A percentile compares a stretch with the other conserved stretches of the same genome.
Conservation (phyloP, 352 stramenopile genomes). For the Sclerospora graminicola region DNA sequence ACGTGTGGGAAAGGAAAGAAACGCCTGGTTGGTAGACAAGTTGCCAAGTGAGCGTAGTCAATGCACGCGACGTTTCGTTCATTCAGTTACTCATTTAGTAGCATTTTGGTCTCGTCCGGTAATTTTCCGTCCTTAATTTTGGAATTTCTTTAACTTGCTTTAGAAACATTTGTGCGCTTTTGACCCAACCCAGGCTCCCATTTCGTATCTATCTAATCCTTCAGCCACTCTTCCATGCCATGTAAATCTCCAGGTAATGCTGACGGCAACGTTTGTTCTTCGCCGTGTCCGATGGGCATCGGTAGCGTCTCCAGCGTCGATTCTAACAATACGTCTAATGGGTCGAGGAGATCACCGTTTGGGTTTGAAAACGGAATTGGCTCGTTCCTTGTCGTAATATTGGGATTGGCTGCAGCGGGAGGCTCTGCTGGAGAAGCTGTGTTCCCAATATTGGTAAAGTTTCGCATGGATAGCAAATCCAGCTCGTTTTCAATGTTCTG, state of each 20-base stretch:
- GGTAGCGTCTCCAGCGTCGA: slow-evolving; percentile 38
- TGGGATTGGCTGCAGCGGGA: slow-evolving; percentile 3
- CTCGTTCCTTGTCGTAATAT: slow-evolving; percentile 11
- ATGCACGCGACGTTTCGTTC: neutral
- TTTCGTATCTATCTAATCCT: slow-evolving; percentile 39
- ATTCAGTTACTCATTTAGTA: slow-evolving; percentile 11
- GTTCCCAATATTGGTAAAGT: slow-evolving; percentile 24
- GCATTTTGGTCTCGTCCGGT: slow-evolving; percentile 7
- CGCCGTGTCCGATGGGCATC: slow-evolving; percentile 60
- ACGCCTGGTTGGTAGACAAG: slow-evolving; percentile 51
- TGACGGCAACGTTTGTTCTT: slow-evolving; percentile 28
- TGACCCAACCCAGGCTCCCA: too few relatives aligned
- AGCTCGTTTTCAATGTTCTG: slow-evolving; percentile 75
- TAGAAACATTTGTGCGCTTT: neutral
- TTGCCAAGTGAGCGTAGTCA: neutral
- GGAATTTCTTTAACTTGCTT: slow-evolving; percentile 10
- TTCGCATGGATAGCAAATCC: slow-evolving; percentile 65
- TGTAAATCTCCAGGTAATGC: slow-evolving; percentile 60
- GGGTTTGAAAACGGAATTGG: slow-evolving; percentile 32
- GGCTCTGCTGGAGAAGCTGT: slow-evolving; percentile 2
- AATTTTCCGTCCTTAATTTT: slow-evolving; percentile 3
- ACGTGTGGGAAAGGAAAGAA: slow-evolving; percentile 60
- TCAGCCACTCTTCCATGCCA: slow-evolving; percentile 72
- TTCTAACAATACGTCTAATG: slow-evolving; percentile 47
- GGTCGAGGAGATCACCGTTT: slow-evolving; percentile 32